Base-by-base conservation (phyloP, 2,329 filamentous ascomycete genomes). In the Xylaria polymorpha region DNA sequence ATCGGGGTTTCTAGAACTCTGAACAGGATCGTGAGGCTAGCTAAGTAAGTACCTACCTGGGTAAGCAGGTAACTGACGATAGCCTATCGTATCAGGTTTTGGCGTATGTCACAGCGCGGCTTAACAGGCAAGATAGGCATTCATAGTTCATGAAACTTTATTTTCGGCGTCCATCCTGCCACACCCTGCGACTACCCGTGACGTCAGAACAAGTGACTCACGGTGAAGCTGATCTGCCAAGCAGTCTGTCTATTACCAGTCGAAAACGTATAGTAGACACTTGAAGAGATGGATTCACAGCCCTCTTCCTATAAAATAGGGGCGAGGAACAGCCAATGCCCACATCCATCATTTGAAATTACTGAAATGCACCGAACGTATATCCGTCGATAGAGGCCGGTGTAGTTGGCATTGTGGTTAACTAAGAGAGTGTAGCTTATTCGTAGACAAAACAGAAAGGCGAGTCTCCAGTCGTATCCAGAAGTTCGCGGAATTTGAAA, bases 401-500 rank as follows among this genome's bases (percentile, higher is more conserved):
- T 32, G 22, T 22, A 8, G 7, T n/a, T n/a, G 14, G 25, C 10
- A 22, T 18, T 14, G 29, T 10, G 18, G 12, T 48, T 18, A 3
- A 6, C 22, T 3, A 9, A 8, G 9, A 32, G 18, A 37, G 12
- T 1, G 7, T 2, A 20, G 18, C 6, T 50, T 46, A 82, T 62
- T 80, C 73, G 60, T 85, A 85, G 32, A 84, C 78, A 69, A 85
- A 85, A 64, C 83, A 85, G 59, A 84, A 80, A 4, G 81, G 81
- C 6, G 74, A 69, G 0, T 79, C 81, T 14, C 77, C 80, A n/a
- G 81, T 75, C 0, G 83, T 85, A 64, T 79, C 81, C 71, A 84
- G 79, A 44, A 83, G 70, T 58, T 81, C 70, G 57, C 75, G 71
- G 62, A 81, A 81, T 39, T 44, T 71, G 64, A 67, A 73, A 12